Evolutionary conservation across 352 stramenopile genomes (phyloP).

Genomic region (Pythium sp.): DNA sequence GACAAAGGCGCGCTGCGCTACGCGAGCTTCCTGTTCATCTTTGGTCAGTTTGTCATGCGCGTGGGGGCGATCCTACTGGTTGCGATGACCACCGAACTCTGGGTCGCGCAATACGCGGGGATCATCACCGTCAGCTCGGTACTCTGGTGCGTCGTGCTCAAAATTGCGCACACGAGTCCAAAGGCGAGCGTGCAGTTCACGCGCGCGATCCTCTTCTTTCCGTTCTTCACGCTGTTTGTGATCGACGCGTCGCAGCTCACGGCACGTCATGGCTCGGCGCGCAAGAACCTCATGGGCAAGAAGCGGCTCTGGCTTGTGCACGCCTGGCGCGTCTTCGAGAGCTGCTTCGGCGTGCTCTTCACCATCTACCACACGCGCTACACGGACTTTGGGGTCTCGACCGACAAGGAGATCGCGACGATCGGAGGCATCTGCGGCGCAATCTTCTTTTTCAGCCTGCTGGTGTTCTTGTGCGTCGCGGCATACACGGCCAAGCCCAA

Average conservation of each 20-base stretch:
- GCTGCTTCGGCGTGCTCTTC: slow-evolving; percentile 37
- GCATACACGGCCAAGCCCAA: slow-evolving; percentile 16
- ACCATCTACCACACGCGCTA: slow-evolving; percentile 44
- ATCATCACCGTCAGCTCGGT: slow-evolving; percentile 38
- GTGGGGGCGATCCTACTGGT: slow-evolving; percentile 60
- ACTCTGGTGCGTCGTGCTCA: slow-evolving; percentile 27
- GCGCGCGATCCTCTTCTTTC: slow-evolving; percentile 55
- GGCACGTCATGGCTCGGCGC: slow-evolving; percentile 26
- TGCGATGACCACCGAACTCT: slow-evolving; percentile 51
- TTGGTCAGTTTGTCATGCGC: slow-evolving; percentile 61
- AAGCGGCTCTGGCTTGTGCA: slow-evolving; percentile 40
- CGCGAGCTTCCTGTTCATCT: slow-evolving; percentile 42
- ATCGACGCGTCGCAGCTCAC: slow-evolving; percentile 50
- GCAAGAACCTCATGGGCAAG: slow-evolving; percentile 30
- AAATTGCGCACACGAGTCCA: slow-evolving; percentile 37
- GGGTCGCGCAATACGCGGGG: slow-evolving; percentile 35
- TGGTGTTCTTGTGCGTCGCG: slow-evolving; percentile 28
- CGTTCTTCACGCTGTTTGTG: slow-evolving; percentile 64
- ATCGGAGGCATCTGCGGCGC: slow-evolving; percentile 37
- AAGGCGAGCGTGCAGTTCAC: slow-evolving; percentile 34
- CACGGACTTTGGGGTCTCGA: slow-evolving; percentile 55
- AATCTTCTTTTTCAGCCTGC: slow-evolving; percentile 29
- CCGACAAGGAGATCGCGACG: slow-evolving; percentile 30
- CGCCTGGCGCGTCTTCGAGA: slow-evolving; percentile 57
- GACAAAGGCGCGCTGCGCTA: slow-evolving; percentile 28